Evolutionary conservation across 306 rosid genomes (phyloP), one percentile per base, ranked within the genome.

Genomic region (Dryas alaskensis): DNA sequence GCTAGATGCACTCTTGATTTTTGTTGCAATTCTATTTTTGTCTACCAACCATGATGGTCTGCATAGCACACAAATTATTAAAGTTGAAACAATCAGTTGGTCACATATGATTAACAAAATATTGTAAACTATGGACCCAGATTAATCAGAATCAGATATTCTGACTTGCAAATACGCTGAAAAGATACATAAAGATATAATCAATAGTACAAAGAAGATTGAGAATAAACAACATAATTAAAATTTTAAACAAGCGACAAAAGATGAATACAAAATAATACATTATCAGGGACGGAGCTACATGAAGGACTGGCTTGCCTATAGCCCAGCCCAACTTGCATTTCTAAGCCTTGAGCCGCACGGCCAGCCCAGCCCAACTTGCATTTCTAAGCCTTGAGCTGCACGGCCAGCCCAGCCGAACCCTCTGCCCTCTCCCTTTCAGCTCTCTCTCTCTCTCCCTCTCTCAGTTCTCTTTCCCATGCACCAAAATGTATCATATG

Each of bases 21-120:
- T 92, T 22, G 98, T 88, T 5, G 98, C 98, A 44, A 92, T 85
- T 86, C 98, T 84, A 60, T 87, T 87, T 79, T 89, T 85, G 83
- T 92, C 98, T 64, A 88, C 87, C 83, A 88, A 74, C 94, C 94
- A 89, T 27, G 97, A 85, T 45, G 94, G 71, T 27, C 97, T 91
- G 86, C 86, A 79, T 51, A 73, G 53, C 61, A 78, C 22, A 65
- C 65, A 70, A 73, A 75, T 46, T 43, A 60, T 31, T 43, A 48
- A 12, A 76, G 65, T 65, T 8, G 70, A 40, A 63, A 66, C 73
- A 45, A 13, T n/a, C 53, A n/a, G 16, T n/a, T 69, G 5, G 22
- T 37, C 46, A 46, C 13, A 17, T 10, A 60, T 4, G 48, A 25
- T 19, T 17, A 46, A 55, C 59, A 73, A 55, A 17, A 44, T 25